Base-by-base conservation (phyloP, 2,329 filamentous ascomycete species). In the Cladophialophora immunda region DNA sequence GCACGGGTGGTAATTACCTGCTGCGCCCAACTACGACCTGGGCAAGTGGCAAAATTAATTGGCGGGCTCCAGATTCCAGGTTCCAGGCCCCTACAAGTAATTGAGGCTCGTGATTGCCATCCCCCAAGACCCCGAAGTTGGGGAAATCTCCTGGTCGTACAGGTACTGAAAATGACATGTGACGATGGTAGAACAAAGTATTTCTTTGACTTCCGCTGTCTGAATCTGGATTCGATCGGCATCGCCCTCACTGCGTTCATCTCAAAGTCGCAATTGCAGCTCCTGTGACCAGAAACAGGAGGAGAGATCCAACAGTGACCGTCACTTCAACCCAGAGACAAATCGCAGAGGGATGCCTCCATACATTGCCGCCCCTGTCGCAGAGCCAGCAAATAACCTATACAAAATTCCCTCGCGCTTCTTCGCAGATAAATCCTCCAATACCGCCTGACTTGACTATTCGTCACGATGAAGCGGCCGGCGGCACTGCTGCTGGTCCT, bases 401-500 rank as follows among this genome's bases (percentile, higher is more conserved):
- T 25, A 22, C 45, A 50, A n/a, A 32, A 32, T 55, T 30, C 6
- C 30, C 2, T 6, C 1, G 27, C 22, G 38, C 27, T 22, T n/a
- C 56, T 71, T 72, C 19, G 67, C 69, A 52, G 38, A n/a, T 58
- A 11, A 34, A 17, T n/a, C 11, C n/a, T 13, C 13, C 38, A 41
- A 22, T 58, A 4, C 38, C 30, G 15, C 38, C n/a, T 45, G 38
- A 4, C 4, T 55, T 25, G 5, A 30, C 25, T 25, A 32, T 2
- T 47, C 19, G 15, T 32, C 38, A 61, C 58, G 77, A 65, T 75
- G 80, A 63, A 79, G 83, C 50, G 78, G 83, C 75, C 32, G 85
- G 80, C 30, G 83, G 80, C 45, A 85, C 84, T 6, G 78, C 78
- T 54, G 82, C 80, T 22, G 76, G 80, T 45, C 70, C 71, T 34